These are phyloP conservation scores for Candida germanica DNA, from an alignment of 805 yeast species.

Conservation along the genomic window DNA sequence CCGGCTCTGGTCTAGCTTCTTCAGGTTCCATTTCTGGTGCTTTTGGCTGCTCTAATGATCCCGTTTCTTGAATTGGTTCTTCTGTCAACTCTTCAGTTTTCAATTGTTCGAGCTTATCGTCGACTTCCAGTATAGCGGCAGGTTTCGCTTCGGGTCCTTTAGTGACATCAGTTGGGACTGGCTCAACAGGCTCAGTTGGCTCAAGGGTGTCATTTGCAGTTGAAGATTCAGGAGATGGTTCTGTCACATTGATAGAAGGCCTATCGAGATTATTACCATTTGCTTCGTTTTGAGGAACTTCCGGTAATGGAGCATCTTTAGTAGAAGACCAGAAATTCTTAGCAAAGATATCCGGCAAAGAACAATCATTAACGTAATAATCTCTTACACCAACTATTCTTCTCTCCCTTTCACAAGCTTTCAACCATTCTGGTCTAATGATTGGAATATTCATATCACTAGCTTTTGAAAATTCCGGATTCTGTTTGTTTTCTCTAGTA, in stretches of 20 bases:
- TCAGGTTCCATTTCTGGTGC: slow-evolving; percentile 4
- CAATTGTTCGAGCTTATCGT: neutral
- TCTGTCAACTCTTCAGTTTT: neutral
- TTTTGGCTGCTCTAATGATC: neutral
- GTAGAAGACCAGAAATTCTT: slow-evolving; percentile 36
- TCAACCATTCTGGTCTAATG: slow-evolving; percentile 94
- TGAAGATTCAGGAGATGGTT: slow-evolving; percentile 4
- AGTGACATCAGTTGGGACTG: slow-evolving; percentile 5
- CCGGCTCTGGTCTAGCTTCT: slow-evolving; percentile 4
- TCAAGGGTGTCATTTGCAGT: neutral
- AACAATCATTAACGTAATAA: slow-evolving; percentile 62
- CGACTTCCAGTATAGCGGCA: slow-evolving; percentile 12
- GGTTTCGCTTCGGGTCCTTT: slow-evolving; percentile 13
- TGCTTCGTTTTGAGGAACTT: slow-evolving; percentile 2
- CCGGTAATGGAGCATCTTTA: slow-evolving; percentile 7
- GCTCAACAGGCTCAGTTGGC: neutral
- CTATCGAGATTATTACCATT: neutral
- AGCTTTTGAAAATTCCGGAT: slow-evolving; percentile 73
- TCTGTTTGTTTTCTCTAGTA: slow-evolving; percentile 54
- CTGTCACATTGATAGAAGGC: slow-evolving; percentile 6
- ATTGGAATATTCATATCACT: slow-evolving; percentile 84
- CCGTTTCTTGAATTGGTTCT: neutral
- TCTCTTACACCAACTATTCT: slow-evolving; percentile 91
- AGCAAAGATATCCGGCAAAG: slow-evolving; percentile 41
- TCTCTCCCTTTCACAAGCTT: slow-evolving; percentile 87